Evolutionary conservation across 306 rosid genomes (phyloP), one percentile per base, ranked within the genome.

Genomic region (Lotus japonicus): DNA sequence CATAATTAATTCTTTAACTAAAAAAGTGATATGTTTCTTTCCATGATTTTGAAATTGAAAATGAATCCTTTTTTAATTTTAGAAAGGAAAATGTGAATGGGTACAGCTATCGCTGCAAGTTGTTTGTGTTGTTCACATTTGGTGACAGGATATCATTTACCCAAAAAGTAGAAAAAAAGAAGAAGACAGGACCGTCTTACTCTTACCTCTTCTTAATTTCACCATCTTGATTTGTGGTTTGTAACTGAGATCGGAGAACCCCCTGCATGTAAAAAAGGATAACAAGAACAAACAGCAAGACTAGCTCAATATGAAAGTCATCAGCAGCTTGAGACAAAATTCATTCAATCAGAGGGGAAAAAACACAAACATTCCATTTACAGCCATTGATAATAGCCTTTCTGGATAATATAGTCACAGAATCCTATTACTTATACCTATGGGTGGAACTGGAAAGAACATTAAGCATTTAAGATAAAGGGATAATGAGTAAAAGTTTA

Each of bases 221-320:
- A 71, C 85, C 75, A 14, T 87, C 94, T 52, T 88, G 91, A 60
- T 87, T 86, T 39, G 96, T 85, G 7, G 86, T 74, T 26, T 86
- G 89, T 65, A 91, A 85, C 80, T 91, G 92, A 65, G 88, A 83
- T 41, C 84, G 87, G 70, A 91, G 85, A 39, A 83, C 78, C 72
- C 97, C 94, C 97, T 91, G 83, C 74, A 79, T 17, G 43, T 51
- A 44, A 35, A 74, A 35, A 44, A 65, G 16, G 65, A 23, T 68
- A 53, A 61, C 61, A 28, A 23, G 15, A 69, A 69, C 41, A 68
- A 62, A 62, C 50, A 64, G 38, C 11, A 61, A 77, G 36, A 48
- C 46, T 28, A 17, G 48, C 39, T 45, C 23, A 43, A 35, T 36
- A 44, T 6, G 46, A 13, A 66, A 65, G 31, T 6, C 38, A 54